These are phyloP conservation scores for Epichloe uncinata DNA, from an alignment of 2,329 filamentous ascomycete genomes.

Conservation along the genomic window DNA sequence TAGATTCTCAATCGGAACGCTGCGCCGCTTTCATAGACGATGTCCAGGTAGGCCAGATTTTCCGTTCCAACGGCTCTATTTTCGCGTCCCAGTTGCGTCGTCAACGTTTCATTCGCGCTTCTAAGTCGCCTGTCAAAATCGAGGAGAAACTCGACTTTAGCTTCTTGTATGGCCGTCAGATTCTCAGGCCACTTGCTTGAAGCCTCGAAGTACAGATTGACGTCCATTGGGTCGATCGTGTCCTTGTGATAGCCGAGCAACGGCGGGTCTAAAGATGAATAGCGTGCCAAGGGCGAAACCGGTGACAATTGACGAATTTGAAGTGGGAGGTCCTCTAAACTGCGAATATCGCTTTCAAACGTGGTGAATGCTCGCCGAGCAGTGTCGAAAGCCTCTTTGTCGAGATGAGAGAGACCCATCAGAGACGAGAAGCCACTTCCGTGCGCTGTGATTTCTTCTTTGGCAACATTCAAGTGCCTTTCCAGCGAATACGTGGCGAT, in stretches of 20 bases:
- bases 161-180: conserved; percentile 77
- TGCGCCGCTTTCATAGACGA: conserved; percentile 57
- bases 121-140: conserved; percentile 60
- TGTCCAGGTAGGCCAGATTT: conserved; percentile 73
- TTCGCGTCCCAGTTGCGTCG: conserved; percentile 66
- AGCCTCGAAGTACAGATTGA: conserved; percentile 83
- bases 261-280: conserved; percentile 43
- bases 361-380: conserved; percentile 56
- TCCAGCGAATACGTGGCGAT: conserved; percentile 61
- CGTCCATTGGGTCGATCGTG: conserved; percentile 49
- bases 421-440: conserved; percentile 38
- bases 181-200: conserved; percentile 92
- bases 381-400: conserved; percentile 50
- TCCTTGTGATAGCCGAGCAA: conserved; percentile 30
- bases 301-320: conserved; percentile 69
- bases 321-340: conserved; percentile 73
- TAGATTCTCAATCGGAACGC: conserved; percentile 78
- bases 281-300: conserved; percentile 59
- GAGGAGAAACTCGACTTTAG: conserved; percentile 81
- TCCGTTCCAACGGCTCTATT: conserved; percentile 54
- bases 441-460: conserved; percentile 37
- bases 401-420: conserved; percentile 31
- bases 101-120: conserved; percentile 44
- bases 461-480: conserved; percentile 51
- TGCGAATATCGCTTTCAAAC: conserved; percentile 65